These are phyloP conservation scores for Incumbomyces lentus DNA, from an alignment of 2,329 filamentous ascomycete species.

Conservation along the genomic window DNA sequence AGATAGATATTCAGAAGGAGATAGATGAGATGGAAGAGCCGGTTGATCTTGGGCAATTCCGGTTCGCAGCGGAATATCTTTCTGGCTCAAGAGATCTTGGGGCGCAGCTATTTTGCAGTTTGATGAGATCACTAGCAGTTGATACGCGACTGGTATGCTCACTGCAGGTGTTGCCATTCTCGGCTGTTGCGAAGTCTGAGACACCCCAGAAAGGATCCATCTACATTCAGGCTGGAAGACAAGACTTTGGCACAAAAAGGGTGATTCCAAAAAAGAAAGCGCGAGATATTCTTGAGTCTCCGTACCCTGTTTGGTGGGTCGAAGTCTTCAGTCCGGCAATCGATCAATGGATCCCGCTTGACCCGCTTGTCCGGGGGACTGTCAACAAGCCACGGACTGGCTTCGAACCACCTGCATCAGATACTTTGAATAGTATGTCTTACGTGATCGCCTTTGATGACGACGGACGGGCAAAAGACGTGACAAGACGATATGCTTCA, in stretches of 20 bases:
- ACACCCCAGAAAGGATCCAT: constrained; percentile 32
- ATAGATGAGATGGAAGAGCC: constrained; percentile 58
- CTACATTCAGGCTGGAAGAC: constrained; percentile 25
- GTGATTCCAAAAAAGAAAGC: constrained; percentile 6
- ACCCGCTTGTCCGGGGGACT: constrained; percentile 70
- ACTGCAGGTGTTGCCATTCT: constrained; percentile 68
- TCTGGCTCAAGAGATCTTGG: constrained; percentile 81
- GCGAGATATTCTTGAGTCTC: constrained; percentile 44
- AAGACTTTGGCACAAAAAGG: constrained; percentile 11
- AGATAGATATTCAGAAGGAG: constrained; percentile 49
- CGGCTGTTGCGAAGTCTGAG: constrained; percentile 35
- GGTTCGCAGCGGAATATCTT: constrained; percentile 55
- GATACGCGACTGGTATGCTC: constrained; percentile 80
- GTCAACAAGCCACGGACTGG: constrained; percentile 60
- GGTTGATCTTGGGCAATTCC: constrained; percentile 63
- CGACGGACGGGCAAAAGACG: constrained; percentile 67
- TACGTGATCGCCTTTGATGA: constrained; percentile 82
- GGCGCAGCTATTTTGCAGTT: constrained; percentile 78
- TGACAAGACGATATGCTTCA: constrained; percentile 79
- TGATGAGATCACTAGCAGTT: constrained; percentile 73
- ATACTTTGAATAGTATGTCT: constrained; percentile 63
- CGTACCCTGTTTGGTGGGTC: constrained; percentile 84
- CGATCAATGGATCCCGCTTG: constrained; percentile 85
- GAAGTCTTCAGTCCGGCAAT: constrained; percentile 77
- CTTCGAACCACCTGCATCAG: constrained; percentile 73